Evolutionary conservation across 805 yeast species (phyloP).

Genomic region (Saccharomycopsis selenospora): DNA sequence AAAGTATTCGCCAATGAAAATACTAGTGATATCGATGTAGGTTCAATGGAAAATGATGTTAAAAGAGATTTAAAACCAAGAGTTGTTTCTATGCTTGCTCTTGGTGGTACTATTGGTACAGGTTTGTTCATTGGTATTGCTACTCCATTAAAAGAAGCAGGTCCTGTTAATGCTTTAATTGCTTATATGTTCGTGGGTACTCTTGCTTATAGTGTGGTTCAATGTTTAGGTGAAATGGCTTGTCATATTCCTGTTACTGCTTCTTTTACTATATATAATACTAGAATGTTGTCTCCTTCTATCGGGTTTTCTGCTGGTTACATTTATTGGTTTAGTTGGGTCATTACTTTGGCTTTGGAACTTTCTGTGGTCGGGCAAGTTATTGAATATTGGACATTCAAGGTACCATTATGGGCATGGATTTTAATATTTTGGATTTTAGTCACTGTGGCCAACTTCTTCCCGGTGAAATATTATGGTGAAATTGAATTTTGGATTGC

Average conservation of each 20-base stretch:
- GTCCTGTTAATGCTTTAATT: conserved; percentile 58
- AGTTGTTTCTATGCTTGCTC: conserved; percentile 63
- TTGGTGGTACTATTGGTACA: conserved; percentile 71
- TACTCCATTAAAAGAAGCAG: conserved; percentile 46
- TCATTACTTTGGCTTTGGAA: conserved; percentile 59
- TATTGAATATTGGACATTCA: conserved; percentile 45
- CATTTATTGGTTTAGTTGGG: conserved; percentile 70
- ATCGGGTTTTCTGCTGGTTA: conserved; percentile 64
- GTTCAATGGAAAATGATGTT: conserved; percentile 36
- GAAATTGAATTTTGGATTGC: conserved; percentile 55
- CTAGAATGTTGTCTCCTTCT: conserved; percentile 57
- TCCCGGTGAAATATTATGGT: conserved; percentile 51
- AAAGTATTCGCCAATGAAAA: background rate
- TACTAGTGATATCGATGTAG: conserved; percentile 26
- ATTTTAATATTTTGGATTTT: conserved; percentile 45
- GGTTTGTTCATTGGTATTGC: conserved; percentile 61
- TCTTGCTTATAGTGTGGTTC: conserved; percentile 53
- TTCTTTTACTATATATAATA: conserved; percentile 55
- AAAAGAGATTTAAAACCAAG: conserved; percentile 53
- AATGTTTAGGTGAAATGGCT: conserved; percentile 69
- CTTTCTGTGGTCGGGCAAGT: conserved; percentile 51
- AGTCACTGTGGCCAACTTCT: conserved; percentile 37
- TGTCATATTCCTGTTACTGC: conserved; percentile 59
- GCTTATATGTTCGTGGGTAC: conserved; percentile 58
- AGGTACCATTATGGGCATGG: conserved; percentile 58